Evolutionary conservation across 495 filamentous ascomycete genomes (phyloP).

Genomic region (Hypoxylon crocopeplum): DNA sequence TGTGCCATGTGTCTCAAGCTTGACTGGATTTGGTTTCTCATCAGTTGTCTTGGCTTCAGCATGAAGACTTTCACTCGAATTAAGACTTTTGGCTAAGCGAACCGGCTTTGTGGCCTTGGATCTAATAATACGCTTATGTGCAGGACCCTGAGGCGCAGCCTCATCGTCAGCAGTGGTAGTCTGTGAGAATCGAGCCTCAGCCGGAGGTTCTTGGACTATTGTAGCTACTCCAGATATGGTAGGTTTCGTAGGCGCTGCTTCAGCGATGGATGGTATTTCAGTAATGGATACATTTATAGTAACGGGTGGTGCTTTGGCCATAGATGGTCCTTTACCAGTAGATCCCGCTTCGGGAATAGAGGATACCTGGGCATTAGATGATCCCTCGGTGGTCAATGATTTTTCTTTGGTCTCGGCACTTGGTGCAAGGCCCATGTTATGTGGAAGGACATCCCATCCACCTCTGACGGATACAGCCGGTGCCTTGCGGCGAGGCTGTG

Average conservation of each 20-base stretch:
- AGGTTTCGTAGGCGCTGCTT: background rate
- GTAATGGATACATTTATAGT: background rate
- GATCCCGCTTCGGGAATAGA: background rate
- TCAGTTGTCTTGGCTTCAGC: background rate
- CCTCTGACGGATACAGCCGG: constrained; percentile 33
- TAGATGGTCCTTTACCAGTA: background rate
- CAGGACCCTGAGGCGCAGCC: background rate
- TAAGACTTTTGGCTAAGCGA: background rate
- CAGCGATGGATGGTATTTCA: background rate
- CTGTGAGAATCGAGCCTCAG: background rate
- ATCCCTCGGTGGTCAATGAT: background rate
- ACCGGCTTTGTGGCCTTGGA: background rate
- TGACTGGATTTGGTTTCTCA: background rate
- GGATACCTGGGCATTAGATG: background rate
- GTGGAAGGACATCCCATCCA: constrained; percentile 46
- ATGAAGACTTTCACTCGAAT: background rate
- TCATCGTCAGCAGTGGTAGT: background rate
- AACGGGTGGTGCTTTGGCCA: background rate
- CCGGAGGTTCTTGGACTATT: background rate
- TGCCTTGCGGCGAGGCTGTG: background rate
- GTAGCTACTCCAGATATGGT: background rate
- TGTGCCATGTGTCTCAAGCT: background rate
- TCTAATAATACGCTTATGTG: background rate
- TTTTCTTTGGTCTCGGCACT: background rate
- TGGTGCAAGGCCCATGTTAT: constrained; percentile 45